Percentiles rank a stretch among this genome's conserved stretches.
These are phyloP conservation scores for Daldinia concentrica DNA, from an alignment of 495 filamentous ascomycete species.

Conservation along the genomic window DNA sequence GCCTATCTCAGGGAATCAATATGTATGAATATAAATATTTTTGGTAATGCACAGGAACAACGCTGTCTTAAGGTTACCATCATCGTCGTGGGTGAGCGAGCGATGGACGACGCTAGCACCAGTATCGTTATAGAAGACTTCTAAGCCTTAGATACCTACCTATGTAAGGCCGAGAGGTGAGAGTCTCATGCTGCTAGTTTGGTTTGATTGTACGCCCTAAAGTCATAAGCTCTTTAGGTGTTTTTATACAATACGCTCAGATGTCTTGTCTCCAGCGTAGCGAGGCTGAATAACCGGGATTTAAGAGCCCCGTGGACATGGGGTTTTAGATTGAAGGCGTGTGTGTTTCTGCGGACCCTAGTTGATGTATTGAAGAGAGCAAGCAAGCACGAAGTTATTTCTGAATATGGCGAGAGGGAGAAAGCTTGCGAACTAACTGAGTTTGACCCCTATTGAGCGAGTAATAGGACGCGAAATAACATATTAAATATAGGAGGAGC, in stretches of 20 bases:
- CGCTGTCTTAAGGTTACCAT: background rate
- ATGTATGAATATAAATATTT: background rate
- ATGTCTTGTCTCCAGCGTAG: background rate
- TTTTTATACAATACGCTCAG: background rate
- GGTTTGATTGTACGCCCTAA: too few relatives aligned
- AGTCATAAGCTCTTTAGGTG: too few relatives aligned
- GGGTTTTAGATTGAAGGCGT: slow-evolving; percentile 1
- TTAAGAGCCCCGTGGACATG: background rate
- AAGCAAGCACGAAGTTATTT: background rate
- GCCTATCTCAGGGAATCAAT: background rate
- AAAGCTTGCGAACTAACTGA: background rate
- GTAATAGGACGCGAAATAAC: background rate
- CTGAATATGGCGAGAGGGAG: background rate
- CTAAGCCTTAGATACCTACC: background rate
- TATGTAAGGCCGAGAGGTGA: background rate
- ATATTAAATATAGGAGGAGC: background rate
- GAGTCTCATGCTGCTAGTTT: too few relatives aligned
- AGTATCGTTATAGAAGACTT: background rate
- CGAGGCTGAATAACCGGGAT: background rate
- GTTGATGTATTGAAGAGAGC: background rate
- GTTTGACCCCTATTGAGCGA: background rate
- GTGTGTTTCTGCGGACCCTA: background rate
- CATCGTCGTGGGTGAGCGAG: background rate
- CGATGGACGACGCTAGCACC: background rate
- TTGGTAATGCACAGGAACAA: background rate